A percentile compares a stretch with the other conserved stretches of the same genome.
Evolutionary conservation across 1,139 yeast species (phyloP).

Genomic region (Geotrichum restrictum): DNA sequence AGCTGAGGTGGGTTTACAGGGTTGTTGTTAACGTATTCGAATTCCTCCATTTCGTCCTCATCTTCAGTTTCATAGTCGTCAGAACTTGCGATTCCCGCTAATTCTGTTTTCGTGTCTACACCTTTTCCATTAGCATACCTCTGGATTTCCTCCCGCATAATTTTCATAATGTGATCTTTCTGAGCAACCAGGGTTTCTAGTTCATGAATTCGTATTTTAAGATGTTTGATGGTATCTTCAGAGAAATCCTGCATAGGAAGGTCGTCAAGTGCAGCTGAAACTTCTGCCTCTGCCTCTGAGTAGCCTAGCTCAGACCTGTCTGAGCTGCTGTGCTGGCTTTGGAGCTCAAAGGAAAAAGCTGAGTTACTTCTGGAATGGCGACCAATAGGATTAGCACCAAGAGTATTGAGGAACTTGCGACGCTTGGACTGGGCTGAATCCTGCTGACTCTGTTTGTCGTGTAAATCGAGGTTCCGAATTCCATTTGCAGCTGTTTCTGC

Average conservation of each 20-base stretch:
- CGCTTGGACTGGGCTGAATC: background rate
- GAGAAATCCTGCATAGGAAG: background rate
- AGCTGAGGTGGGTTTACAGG: too few species aligned
- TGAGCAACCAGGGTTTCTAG: slow-evolving; percentile 17
- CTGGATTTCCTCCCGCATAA: slow-evolving; percentile 10
- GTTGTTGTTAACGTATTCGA: too few species aligned
- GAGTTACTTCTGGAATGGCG: background rate
- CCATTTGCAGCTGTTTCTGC: background rate
- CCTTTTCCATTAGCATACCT: too few species aligned
- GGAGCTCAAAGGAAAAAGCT: background rate
- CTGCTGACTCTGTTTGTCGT: background rate
- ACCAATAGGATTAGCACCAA: background rate
- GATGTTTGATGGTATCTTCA: background rate
- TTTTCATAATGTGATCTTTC: slow-evolving; percentile 11
- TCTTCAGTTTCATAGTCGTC: slow-evolving; percentile 3
- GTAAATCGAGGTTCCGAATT: background rate
- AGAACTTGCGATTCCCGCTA: too few species aligned
- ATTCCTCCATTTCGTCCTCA: background rate
- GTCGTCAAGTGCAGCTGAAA: background rate
- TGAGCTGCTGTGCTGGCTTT: background rate
- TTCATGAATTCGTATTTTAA: slow-evolving; percentile 11
- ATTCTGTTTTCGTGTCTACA: too few species aligned
- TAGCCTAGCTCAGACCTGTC: background rate
- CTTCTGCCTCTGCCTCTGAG: background rate
- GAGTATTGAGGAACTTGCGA: slow-evolving; percentile 2